Evolutionary conservation across 169 alveolate genomes (phyloP), one percentile per base, ranked within the genome.

Genomic region (Cyclospora cayetanensis): DNA sequence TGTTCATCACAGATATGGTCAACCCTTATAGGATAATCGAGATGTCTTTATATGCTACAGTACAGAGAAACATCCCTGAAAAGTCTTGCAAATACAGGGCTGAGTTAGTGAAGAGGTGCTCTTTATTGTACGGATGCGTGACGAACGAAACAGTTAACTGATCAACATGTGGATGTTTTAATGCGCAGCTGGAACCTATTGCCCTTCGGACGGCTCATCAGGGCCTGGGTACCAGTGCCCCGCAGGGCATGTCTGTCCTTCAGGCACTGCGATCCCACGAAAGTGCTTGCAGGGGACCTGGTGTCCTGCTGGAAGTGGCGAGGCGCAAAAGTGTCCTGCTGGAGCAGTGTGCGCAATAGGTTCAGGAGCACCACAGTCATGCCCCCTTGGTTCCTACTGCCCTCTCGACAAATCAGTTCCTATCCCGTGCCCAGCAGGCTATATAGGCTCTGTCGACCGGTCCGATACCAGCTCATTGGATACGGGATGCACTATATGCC

Each of bases 371-470:
- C 82, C 91, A 27, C 79, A 65, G 50, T 22, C 46, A n/a, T 93
- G 94, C 3, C 92, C 94, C 25, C 85, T 90, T 11, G 96, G 95
- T 1, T 94, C 79, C 76, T 96, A 94, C 53, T 96, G 97, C 89
- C 97, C 97, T 34, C 90, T 29, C 20, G 94, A 90, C 43, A 41
- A 52, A 18, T 43, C 83, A 11, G n/a, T 52, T 15, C 92, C 92
- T 27, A 35, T 41, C 34, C 66, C 83, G 1, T 87, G 92, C 63
- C 92, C 92, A 5, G 91, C 89, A 20, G 89, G 89, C 29, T 80
- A 80, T 74, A 80, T 50, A 50, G 89, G 89, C 15, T 50, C 89
- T 42, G 89, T 1, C 5, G 89, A 80, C 43, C 70, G 89, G 52
- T 80, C 89, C 35, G 89, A 80, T 4, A 80, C 74, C 18, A 80